Base-by-base conservation (phyloP, 225 moss, liverwort and hornwort genomes). In the Pseudisothecium myosuroides region DNA sequence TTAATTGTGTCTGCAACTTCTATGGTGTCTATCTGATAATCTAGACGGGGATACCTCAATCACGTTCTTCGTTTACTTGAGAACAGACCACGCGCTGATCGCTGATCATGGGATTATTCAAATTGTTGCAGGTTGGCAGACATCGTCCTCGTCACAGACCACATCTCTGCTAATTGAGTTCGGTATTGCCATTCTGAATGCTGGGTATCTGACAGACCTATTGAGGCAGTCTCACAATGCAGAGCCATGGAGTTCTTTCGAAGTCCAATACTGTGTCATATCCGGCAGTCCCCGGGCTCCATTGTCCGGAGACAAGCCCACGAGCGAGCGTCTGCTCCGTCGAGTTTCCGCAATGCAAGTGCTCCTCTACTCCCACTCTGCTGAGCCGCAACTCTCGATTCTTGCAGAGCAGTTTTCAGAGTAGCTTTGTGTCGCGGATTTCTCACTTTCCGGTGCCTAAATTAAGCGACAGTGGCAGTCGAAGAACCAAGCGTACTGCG, bases 221-320 rank as follows among this genome's bases (percentile, higher is more conserved):
- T 80, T 79, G 78, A 80, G 86, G 47, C 60, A 75, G 73, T 88
- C 61, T 77, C 89, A 93, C 88, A 91, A 94, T 94, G 94, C 93
- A 92, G 88, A 87, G 91, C 80, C 91, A 88, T 67, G 89, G 93
- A 88, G 92, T 93, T 74, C 91, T 93, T 62, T 90, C 90, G 90
- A 92, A 83, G 87, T 34, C 87, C 62, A 76, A 85, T 72, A 59
- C 55, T n/a, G 49, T 76, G 62, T 63, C 76, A 52, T 50, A 36
- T 50, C 50, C 86, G 21, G 50, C 76, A 41, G 76, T 76, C 76
- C 76, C 78, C 6, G 89, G 88, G 55, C 74, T 82, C 59, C 87
- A 59, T 56, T 91, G 85, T 56, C 69, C 84, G 79, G 88, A 86
- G 56, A 89, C 72, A 77, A 43, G 82, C 73, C 61, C 87, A 41